A percentile compares a stretch with the other conserved stretches of the same genome.
phyloP scores from a whole-genome alignment of 345 rosid genomes.

The Eucalyptus coolabah region DNA sequence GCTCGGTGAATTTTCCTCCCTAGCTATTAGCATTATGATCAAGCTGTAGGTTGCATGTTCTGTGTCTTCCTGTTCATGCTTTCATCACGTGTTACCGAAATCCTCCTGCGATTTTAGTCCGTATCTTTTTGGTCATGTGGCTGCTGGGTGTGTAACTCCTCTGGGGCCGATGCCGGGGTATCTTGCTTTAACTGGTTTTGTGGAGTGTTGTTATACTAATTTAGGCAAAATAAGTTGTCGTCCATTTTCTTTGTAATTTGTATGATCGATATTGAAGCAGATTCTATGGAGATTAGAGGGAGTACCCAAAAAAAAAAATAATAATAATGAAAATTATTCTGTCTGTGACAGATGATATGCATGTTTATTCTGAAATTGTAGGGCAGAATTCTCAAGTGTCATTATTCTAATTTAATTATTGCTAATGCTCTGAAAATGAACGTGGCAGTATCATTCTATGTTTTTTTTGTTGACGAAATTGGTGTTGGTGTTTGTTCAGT shows the following conservation, averaged over 20 bases:
- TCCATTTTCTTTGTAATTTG: not conserved
- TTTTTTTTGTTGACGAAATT: not conserved
- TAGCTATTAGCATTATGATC: not conserved
- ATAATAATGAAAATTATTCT: not conserved
- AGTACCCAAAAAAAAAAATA: not conserved
- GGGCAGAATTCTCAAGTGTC: not conserved
- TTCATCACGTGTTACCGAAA: not conserved
- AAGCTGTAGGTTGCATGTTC: not conserved
- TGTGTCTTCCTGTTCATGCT: not conserved
- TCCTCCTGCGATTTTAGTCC: not conserved
- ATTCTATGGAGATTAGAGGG: not conserved
- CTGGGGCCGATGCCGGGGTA: not conserved
- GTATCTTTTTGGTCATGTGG: not conserved
- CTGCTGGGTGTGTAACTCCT: not conserved
- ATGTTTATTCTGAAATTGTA: not conserved
- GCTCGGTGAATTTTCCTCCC: not conserved
- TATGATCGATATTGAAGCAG: not conserved
- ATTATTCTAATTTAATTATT: not conserved
- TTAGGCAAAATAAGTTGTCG: not conserved
- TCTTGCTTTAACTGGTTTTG: not conserved
- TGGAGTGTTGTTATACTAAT: not conserved
- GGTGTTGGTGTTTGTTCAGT: not conserved
- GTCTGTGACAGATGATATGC: not conserved
- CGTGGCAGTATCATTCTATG: not conserved
- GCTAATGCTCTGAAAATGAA: not conserved